A percentile compares a stretch with the other conserved stretches of the same genome.
Conservation (phyloP, 495 filamentous ascomycete species). For the Gamarada debralockiae region DNA sequence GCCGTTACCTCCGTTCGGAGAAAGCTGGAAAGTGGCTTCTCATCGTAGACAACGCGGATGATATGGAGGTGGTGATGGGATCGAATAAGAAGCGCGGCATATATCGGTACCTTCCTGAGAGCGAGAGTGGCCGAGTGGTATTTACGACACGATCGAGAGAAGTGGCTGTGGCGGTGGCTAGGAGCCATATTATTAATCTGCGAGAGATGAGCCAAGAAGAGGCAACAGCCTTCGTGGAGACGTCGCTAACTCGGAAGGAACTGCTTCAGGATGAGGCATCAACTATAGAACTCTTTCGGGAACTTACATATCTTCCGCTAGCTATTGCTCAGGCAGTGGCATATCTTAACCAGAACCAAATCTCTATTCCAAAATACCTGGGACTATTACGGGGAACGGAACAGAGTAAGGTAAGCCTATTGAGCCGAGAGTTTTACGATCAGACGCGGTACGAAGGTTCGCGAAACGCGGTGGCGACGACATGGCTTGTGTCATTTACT, state of each 20-base stretch:
- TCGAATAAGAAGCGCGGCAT: neutral
- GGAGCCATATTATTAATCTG: conserved; percentile 25
- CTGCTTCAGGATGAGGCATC: conserved; percentile 10
- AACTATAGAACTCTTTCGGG: conserved; percentile 1
- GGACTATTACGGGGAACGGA: conserved; percentile 32
- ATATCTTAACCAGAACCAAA: conserved; percentile 5
- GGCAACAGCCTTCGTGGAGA: conserved; percentile 17
- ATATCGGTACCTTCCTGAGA: neutral
- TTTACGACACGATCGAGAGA: conserved; percentile 22
- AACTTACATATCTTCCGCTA: conserved; percentile 28
- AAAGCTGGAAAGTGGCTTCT: conserved; percentile 16
- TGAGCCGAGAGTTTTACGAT: conserved; percentile 50
- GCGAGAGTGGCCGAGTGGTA: neutral
- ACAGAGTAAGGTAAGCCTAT: conserved; percentile 3
- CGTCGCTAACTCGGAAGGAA: conserved; percentile 16
- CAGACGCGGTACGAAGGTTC: conserved; percentile 35
- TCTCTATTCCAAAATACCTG: conserved; percentile 28
- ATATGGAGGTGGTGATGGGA: conserved; percentile 13
- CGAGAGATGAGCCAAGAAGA: conserved; percentile 25
- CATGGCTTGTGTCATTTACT: conserved; percentile 51
- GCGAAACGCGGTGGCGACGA: conserved; percentile 49
- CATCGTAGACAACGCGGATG: too few relatives aligned
- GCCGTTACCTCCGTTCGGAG: conserved; percentile 9
- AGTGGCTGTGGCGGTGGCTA: conserved; percentile 23
- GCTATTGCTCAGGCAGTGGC: conserved; percentile 31